phyloP scores from a whole-genome alignment of 2,329 filamentous ascomycete species.

The Beauveria caledonica region DNA sequence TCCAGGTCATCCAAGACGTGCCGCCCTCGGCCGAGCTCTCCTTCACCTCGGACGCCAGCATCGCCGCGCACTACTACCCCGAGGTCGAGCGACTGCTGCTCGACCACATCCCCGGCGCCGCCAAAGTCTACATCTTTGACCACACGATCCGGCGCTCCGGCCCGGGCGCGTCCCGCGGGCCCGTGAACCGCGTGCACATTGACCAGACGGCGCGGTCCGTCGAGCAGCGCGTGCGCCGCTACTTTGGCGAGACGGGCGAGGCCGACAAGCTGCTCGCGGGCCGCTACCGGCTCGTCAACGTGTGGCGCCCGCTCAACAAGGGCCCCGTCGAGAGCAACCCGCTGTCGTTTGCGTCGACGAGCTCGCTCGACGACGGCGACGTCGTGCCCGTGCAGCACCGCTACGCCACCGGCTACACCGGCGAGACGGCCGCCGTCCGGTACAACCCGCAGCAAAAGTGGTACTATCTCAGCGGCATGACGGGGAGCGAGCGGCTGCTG shows the following conservation, averaged over 20 bases:
- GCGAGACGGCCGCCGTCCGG: slow-evolving; percentile 65
- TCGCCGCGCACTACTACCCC: slow-evolving; percentile 70
- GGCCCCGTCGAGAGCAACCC: slow-evolving; percentile 58
- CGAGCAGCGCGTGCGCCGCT: slow-evolving; percentile 56
- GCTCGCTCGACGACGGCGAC: slow-evolving; percentile 52
- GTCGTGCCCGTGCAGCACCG: slow-evolving; percentile 66
- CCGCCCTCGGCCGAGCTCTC: slow-evolving; percentile 46
- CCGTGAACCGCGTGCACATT: slow-evolving; percentile 69
- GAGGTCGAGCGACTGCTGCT: slow-evolving; percentile 70
- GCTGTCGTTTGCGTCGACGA: slow-evolving; percentile 59
- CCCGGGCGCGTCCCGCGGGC: slow-evolving; percentile 51
- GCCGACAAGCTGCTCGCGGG: slow-evolving; percentile 57
- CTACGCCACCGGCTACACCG: slow-evolving; percentile 55
- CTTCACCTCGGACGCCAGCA: slow-evolving; percentile 61
- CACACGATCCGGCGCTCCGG: slow-evolving; percentile 71
- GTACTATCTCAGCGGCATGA: slow-evolving; percentile 77
- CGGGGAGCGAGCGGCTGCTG: slow-evolving; percentile 60
- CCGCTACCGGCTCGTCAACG: slow-evolving; percentile 77
- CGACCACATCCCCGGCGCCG: slow-evolving; percentile 55
- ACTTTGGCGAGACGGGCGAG: slow-evolving; percentile 50
- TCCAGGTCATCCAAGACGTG: slow-evolving; percentile 54
- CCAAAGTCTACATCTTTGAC: slow-evolving; percentile 69
- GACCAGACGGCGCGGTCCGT: slow-evolving; percentile 69
- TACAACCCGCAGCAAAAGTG: slow-evolving; percentile 58
- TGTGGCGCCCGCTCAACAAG: slow-evolving; percentile 63